Conservation (phyloP, 2,329 filamentous ascomycete genomes). For the Fusarium penzigii region DNA sequence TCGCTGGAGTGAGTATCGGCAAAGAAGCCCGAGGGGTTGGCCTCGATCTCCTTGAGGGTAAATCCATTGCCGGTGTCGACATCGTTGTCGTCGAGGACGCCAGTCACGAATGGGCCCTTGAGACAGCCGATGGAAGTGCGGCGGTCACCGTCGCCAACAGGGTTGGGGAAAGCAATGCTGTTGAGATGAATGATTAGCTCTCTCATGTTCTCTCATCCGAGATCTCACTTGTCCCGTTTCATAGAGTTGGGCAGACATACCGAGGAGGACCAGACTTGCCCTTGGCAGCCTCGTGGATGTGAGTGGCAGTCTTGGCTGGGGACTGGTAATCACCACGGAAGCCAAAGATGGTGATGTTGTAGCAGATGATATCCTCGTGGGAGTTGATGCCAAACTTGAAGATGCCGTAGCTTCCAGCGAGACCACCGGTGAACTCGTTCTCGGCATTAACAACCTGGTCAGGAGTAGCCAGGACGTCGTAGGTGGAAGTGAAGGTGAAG, state of each 20-base stretch:
- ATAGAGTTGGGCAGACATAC: constrained; percentile 15
- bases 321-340: constrained; percentile 53
- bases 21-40: constrained; percentile 52
- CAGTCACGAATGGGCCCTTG: constrained; percentile 37
- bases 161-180: constrained; percentile 52
- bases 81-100: constrained; percentile 29
- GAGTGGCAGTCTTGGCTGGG: constrained; percentile 52
- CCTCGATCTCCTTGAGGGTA: constrained; percentile 51
- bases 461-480: constrained; percentile 48
- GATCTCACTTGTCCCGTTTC: no score
- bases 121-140: constrained; percentile 45
- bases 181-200: neutral
- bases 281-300: constrained; percentile 52
- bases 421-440: constrained; percentile 39
- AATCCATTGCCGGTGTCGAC: constrained; percentile 44
- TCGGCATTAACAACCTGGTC: constrained; percentile 50
- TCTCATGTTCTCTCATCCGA: neutral
- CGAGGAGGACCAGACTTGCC: constrained; percentile 52
- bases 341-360: constrained; percentile 51
- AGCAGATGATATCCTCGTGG: constrained; percentile 43
- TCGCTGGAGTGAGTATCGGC: constrained; percentile 52
- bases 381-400: constrained; percentile 57
- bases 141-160: constrained; percentile 36
- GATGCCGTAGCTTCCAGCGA: constrained; percentile 45
- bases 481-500: constrained; percentile 50